These are phyloP conservation scores for Wickerhamiella allomyrinae DNA, from an alignment of 805 yeast species.

Conservation along the genomic window DNA sequence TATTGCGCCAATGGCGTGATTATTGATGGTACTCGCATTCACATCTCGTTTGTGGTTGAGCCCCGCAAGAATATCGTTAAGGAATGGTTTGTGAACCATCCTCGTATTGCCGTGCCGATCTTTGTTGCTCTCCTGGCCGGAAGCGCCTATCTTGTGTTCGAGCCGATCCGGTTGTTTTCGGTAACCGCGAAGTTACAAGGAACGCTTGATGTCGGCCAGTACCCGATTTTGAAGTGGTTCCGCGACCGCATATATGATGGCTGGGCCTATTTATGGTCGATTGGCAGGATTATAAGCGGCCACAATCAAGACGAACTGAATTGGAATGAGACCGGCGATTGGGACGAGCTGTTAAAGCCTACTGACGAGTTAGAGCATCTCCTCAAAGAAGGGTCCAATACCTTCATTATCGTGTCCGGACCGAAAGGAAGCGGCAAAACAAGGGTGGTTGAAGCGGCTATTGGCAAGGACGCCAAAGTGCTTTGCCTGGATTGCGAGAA, in stretches of 20 bases:
- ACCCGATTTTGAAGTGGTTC: not conserved
- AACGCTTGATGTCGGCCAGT: slow-evolving; percentile 2
- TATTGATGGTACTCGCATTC: slow-evolving; percentile 41
- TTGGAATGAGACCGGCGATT: not conserved
- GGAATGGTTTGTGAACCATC: slow-evolving; percentile 55
- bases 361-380: slow-evolving; percentile 64
- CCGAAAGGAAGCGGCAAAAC: slow-evolving; percentile 94
- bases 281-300: not conserved
- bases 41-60: slow-evolving; percentile 55
- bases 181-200: slow-evolving; percentile 50
- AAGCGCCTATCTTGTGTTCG: slow-evolving; percentile 72
- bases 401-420: slow-evolving; percentile 80
- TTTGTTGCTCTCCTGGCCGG: slow-evolving; percentile 67
- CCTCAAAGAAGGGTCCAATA: slow-evolving; percentile 78
- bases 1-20: slow-evolving; percentile 77
- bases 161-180: slow-evolving; percentile 77
- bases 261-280: not conserved
- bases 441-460: slow-evolving; percentile 39
- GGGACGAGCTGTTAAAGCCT: slow-evolving; percentile 4
- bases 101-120: slow-evolving; percentile 70
- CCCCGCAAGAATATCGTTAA: slow-evolving; percentile 34
- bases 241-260: not conserved
- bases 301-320: not conserved
- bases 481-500: slow-evolving; percentile 68
- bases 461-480: slow-evolving; percentile 43